phyloP scores from a whole-genome alignment of 1,139 yeast species.

The Kodamaea anthophila region DNA sequence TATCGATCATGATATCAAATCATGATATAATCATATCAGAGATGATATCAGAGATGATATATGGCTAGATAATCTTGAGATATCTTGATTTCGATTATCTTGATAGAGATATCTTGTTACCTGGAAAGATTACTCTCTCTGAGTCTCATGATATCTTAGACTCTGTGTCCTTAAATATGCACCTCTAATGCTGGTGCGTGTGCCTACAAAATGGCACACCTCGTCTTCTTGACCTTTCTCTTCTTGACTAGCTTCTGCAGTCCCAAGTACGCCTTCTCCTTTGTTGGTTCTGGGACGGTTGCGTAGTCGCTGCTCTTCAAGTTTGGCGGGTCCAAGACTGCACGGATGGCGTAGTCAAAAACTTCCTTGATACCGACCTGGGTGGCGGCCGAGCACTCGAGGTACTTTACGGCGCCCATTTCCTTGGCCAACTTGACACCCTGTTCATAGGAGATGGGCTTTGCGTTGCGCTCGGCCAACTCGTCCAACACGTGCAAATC shows the following conservation, averaged over 20 bases:
- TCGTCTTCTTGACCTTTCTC: slow-evolving; percentile 30
- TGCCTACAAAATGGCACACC: slow-evolving; percentile 35
- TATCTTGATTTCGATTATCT: too few relatives aligned
- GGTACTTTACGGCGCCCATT: slow-evolving; percentile 65
- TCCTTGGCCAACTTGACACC: slow-evolving; percentile 67
- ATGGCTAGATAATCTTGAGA: too few relatives aligned
- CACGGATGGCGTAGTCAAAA: slow-evolving; percentile 73
- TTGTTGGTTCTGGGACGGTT: slow-evolving; percentile 5
- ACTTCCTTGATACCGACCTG: slow-evolving; percentile 81
- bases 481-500: slow-evolving; percentile 73
- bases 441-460: slow-evolving; percentile 58
- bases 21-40: too few relatives aligned
- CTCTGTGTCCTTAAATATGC: too few relatives aligned
- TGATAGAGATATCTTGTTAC: too few relatives aligned
- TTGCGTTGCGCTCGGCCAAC: slow-evolving; percentile 53
- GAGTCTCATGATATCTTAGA: too few relatives aligned
- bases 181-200: too few relatives aligned
- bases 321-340: slow-evolving; percentile 56
- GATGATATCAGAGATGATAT: too few relatives aligned
- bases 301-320: slow-evolving; percentile 10
- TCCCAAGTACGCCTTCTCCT: slow-evolving; percentile 7
- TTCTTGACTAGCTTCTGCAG: slow-evolving; percentile 11
- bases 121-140: too few relatives aligned
- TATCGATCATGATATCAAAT: too few relatives aligned
- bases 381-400: slow-evolving; percentile 92